Base-by-base conservation (phyloP, 805 yeast species). In the Millerago galiae region DNA sequence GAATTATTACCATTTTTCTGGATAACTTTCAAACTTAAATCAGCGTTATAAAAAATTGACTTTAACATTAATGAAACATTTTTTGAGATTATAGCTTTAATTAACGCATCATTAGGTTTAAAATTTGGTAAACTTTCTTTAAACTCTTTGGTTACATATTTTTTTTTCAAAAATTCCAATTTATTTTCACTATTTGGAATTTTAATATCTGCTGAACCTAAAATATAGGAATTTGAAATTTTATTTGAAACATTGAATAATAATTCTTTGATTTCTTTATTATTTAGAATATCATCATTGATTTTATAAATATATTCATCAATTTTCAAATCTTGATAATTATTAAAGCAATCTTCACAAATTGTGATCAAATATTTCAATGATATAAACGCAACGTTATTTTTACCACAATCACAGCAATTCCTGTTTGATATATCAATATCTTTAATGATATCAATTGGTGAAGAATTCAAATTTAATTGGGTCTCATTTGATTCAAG, bases 291-390 rank as follows among this genome's bases (percentile, higher is more conserved):
- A 6, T 60, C 62, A 25, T 75, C 74, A 58, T 90, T 97, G n/a
- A 77, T 81, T 41, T 90, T 66, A 1, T 95, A 86, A 48, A 86
- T 71, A 4, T 90, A 77, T 56, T 83, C 87, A 7, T 93, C 76
- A 5, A 88, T 71, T 49, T 83, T 96, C 57, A 91, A 61, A 16
- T 87, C 80, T 42, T 96, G 69, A 60, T 90, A 97, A n/a, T 81
- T 79, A 0, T 95, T 89, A 0, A 96, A 80, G 54, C 98, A 90
- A 39, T 81, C 79, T 35, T 87, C 81, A 61, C 98, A 90, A 21
- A 91, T 67, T 3, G 82, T 76, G 25, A 79, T 78, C 42, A 88
- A 62, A 34, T 82, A 61, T 53, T 84, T 89, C 45, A 87, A 68
- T 0, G 96, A 85, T 4, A 91, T 74, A 96, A 96, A 90, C 51